Evolutionary conservation across 208 protist genomes (phyloP).

Genomic region (Trypanosoma lewisi): DNA sequence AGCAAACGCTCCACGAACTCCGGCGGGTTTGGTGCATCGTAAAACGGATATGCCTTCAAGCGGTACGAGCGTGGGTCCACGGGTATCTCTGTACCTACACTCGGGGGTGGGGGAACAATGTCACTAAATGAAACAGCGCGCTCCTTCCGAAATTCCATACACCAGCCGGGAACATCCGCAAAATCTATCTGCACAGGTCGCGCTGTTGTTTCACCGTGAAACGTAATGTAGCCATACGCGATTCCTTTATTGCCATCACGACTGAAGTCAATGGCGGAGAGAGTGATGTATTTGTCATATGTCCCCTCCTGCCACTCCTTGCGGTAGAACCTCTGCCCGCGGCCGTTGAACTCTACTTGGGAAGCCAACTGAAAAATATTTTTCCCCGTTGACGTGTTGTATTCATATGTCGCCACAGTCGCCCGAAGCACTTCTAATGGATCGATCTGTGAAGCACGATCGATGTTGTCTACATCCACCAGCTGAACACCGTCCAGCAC

Average conservation of each 20-base stretch:
- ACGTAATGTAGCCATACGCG: conserved; percentile 87
- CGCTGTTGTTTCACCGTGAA: conserved; percentile 83
- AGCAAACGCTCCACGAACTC: conserved; percentile 85
- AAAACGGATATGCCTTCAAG: conserved; percentile 84
- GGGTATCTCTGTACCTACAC: conserved; percentile 85
- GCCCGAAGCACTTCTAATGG: conserved; percentile 82
- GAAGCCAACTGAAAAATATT: conserved; percentile 87
- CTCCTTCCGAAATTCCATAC: conserved; percentile 55
- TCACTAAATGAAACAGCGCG: conserved; percentile 61
- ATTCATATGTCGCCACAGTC: conserved; percentile 72
- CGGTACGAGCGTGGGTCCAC: conserved; percentile 64
- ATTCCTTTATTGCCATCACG: conserved; percentile 73
- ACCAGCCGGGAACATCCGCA: conserved; percentile 77
- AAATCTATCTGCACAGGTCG: conserved; percentile 72
- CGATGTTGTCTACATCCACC: conserved; percentile 76
- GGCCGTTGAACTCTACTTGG: conserved; percentile 59
- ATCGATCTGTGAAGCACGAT: conserved; percentile 74
- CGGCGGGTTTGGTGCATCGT: conserved; percentile 85
- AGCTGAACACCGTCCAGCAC: conserved; percentile 79
- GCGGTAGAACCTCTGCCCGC: conserved; percentile 80
- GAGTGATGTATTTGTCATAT: conserved; percentile 87
- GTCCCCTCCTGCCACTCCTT: conserved; percentile 88
- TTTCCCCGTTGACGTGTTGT: conserved; percentile 78
- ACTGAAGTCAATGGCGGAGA: conserved; percentile 77
- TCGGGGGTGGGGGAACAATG: conserved; percentile 71